These are phyloP conservation scores for Lipomyces orientalis DNA, from an alignment of 805 yeast genomes.

Conservation along the genomic window DNA sequence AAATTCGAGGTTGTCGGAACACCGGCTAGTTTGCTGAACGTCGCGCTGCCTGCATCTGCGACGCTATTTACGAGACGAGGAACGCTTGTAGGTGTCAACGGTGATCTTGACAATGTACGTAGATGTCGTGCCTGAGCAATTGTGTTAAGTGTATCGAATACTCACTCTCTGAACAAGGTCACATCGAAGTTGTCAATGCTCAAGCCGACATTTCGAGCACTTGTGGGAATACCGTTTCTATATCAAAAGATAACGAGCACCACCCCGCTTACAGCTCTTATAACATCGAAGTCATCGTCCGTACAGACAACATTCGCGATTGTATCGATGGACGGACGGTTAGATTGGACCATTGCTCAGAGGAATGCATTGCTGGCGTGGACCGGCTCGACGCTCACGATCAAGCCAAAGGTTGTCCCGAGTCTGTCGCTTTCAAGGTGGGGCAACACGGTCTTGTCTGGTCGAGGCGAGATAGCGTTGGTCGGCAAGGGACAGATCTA, in stretches of 20 bases:
- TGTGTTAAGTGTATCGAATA: background rate
- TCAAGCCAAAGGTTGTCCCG: conserved; percentile 40
- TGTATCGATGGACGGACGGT: conserved; percentile 48
- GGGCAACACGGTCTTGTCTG: conserved; percentile 47
- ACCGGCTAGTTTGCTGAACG: conserved; percentile 51
- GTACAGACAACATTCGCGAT: conserved; percentile 46
- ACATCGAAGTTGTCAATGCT: conserved; percentile 41
- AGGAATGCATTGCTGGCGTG: conserved; percentile 53
- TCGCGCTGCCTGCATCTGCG: conserved; percentile 53
- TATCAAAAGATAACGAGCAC: conserved; percentile 46
- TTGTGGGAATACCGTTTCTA: conserved; percentile 43
- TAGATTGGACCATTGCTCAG: conserved; percentile 52
- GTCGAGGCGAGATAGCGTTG: conserved; percentile 55
- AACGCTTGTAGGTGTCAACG: conserved; percentile 53
- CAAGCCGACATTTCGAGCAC: conserved; percentile 39
- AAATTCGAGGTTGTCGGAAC: conserved; percentile 51
- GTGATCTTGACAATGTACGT: conserved; percentile 44
- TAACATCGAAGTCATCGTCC: conserved; percentile 38
- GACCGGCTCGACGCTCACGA: conserved; percentile 48
- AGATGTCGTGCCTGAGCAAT: background rate
- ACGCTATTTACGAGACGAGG: conserved; percentile 52
- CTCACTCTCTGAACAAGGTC: conserved; percentile 32
- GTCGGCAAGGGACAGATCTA: conserved; percentile 52
- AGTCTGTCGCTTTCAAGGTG: conserved; percentile 40
- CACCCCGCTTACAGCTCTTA: conserved; percentile 42